Evolutionary conservation across 208 protist species (phyloP), one percentile per base, ranked within the genome.

Genomic region (Leishmania gerbilli): DNA sequence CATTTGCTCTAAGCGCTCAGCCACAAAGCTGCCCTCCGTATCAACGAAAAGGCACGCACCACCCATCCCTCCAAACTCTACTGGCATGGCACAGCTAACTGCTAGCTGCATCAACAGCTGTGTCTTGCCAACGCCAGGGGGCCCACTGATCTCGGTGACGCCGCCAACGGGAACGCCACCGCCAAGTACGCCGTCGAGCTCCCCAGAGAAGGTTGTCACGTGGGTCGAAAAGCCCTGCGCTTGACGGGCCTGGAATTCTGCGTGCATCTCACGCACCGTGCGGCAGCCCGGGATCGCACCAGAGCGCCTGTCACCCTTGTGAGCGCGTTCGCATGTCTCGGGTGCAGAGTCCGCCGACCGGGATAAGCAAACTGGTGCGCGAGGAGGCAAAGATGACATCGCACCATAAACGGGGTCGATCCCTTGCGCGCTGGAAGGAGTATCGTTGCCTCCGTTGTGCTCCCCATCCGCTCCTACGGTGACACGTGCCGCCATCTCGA

Each of bases 41-140:
- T 99, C 97, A 40, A 99, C 88, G 85, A 96, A 99, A 2, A 98
- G 31, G 53, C 90, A 91, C 0, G 76, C 72, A 21, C 94, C 95
- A 42, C 83, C 88, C 24, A 94, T 65, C 7, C 97, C 97, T 60
- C 92, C 93, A 9, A 99, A 86, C 42, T 80, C 77, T 0, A 45
- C 42, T 17, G 96, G 95, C 47, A 98, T 81, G n/a, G 82, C 79
- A 37, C 86, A 92, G 79, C 83, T 93, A 53, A 98, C 91, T 53
- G 94, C 91, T 9, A 99, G 85, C 72, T 99, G 97, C 87, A 98
- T 86, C 24, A 92, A 79, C 53, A 98, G 42, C 82, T 99, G 97
- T 47, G 97, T 99, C 78, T 99, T 99, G 34, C 97, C 97, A 11
- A 92, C 93, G 6, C 97, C 97, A 24, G 97, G 97, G 11, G 93